These are phyloP conservation scores for Metschnikowia arizonensis DNA, from an alignment of 805 yeast genomes.

Conservation along the genomic window DNA sequence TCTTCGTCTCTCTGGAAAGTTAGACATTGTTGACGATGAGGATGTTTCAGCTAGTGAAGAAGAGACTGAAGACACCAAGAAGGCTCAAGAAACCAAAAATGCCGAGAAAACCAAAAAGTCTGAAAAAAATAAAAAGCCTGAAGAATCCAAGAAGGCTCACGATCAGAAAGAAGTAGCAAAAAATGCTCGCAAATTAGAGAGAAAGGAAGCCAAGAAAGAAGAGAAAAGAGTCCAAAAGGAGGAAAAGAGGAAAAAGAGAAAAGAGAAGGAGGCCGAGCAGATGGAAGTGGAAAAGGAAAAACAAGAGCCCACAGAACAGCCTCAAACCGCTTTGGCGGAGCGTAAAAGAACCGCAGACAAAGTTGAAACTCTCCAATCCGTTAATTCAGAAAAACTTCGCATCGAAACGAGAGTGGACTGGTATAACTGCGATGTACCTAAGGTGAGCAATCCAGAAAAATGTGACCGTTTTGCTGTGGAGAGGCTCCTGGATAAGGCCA, in stretches of 20 bases:
- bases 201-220: conserved; percentile 15
- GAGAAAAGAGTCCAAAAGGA: conserved; percentile 34
- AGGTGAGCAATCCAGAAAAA: conserved; percentile 28
- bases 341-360: conserved; percentile 21
- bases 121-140: too few species aligned
- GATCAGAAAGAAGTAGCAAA: conserved; percentile 9
- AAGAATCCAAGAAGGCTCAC: conserved; percentile 9
- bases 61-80: conserved; percentile 1
- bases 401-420: conserved; percentile 69
- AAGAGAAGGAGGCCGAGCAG: conserved; percentile 28
- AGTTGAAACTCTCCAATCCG: conserved; percentile 41
- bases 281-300: conserved; percentile 22
- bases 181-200: background rate
- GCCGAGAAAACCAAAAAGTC: conserved; percentile 9
- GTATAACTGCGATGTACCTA: conserved; percentile 54
- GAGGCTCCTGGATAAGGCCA: conserved; percentile 61
- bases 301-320: conserved; percentile 6
- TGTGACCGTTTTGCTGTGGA: conserved; percentile 55
- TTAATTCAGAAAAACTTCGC: conserved; percentile 51
- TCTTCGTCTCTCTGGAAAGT: conserved; percentile 50
- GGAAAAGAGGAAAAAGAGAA: conserved; percentile 26
- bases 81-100: background rate
- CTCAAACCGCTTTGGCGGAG: background rate
- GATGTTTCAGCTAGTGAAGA: conserved; percentile 14
- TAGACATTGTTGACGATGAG: conserved; percentile 18